These are phyloP conservation scores for Trypanosoma conorhini DNA, from an alignment of 208 protist genomes.

Conservation along the genomic window DNA sequence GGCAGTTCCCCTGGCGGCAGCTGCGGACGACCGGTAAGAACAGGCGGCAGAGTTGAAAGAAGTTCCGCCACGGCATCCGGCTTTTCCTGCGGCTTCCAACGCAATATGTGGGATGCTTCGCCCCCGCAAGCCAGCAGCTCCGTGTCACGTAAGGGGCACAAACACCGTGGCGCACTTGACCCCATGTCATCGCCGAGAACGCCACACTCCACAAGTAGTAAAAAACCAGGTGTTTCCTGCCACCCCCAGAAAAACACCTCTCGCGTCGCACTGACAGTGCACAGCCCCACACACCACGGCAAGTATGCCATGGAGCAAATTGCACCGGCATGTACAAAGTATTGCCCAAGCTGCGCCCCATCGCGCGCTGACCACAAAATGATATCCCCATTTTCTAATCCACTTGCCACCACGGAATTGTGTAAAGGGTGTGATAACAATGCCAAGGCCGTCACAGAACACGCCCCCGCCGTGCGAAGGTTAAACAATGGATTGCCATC, in stretches of 20 bases:
- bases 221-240: neutral
- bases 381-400: conserved; percentile 26
- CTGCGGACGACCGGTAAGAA: neutral
- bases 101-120: conserved; percentile 12
- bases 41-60: neutral
- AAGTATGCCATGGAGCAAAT: conserved; percentile 16
- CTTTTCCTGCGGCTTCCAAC: neutral
- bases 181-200: conserved; percentile 7
- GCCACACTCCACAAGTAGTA: conserved; percentile 1
- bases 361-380: conserved; percentile 11
- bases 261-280: conserved; percentile 14
- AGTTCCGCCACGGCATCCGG: neutral
- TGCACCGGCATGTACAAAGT: conserved; percentile 13
- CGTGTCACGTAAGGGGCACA: conserved; percentile 6
- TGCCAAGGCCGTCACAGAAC: conserved; percentile 10
- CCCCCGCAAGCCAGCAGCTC: conserved; percentile 11
- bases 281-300: conserved; percentile 8
- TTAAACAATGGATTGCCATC: neutral
- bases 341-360: conserved; percentile 5
- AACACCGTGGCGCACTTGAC: neutral
- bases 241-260: conserved; percentile 27
- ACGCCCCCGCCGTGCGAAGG: conserved; percentile 15
- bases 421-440: neutral
- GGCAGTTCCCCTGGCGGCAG: neutral
- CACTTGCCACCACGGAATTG: conserved; percentile 17